Evolutionary conservation across 345 rosid species (phyloP).

Genomic region (Populus alba): DNA sequence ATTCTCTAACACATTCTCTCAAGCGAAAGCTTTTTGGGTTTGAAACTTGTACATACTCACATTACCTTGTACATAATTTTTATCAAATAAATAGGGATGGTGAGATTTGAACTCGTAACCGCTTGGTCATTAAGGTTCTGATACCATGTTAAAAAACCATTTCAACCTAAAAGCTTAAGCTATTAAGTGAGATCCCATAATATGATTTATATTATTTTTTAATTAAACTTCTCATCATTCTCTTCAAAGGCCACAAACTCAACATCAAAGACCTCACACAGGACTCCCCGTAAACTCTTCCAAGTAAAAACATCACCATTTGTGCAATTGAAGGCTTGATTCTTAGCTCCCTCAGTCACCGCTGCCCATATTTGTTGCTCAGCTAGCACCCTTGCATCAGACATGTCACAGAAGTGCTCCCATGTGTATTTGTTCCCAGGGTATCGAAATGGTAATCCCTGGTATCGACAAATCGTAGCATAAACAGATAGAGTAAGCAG

Average conservation of each 20-base stretch:
- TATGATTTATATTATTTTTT: too few relatives aligned
- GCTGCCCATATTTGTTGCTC: slow-evolving; percentile 44
- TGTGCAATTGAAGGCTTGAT: slow-evolving; percentile 39
- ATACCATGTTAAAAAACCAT: too few relatives aligned
- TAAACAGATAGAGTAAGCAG: slow-evolving; percentile 22
- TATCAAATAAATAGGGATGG: too few relatives aligned
- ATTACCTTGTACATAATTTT: too few relatives aligned
- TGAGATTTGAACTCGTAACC: too few relatives aligned
- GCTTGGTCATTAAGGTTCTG: too few relatives aligned
- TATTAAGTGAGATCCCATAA: too few relatives aligned
- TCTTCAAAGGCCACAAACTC: slow-evolving; percentile 35
- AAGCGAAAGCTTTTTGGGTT: too few relatives aligned
- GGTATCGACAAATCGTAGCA: slow-evolving; percentile 28
- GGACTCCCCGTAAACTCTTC: slow-evolving; percentile 30
- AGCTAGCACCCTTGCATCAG: slow-evolving; percentile 30
- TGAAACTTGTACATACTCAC: too few relatives aligned
- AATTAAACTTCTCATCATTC: slow-evolving; percentile 1
- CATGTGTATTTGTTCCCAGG: slow-evolving; percentile 33
- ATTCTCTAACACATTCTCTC: too few relatives aligned
- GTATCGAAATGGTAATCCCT: slow-evolving; percentile 28
- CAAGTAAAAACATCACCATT: slow-evolving; percentile 37
- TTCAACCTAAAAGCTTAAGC: too few relatives aligned
- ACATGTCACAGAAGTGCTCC: slow-evolving; percentile 38
- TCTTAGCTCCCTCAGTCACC: not conserved
- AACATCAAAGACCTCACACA: slow-evolving; percentile 20